Evolutionary conservation across 2,329 filamentous ascomycete species (phyloP).

Genomic region (Rasamsonia emersonii): DNA sequence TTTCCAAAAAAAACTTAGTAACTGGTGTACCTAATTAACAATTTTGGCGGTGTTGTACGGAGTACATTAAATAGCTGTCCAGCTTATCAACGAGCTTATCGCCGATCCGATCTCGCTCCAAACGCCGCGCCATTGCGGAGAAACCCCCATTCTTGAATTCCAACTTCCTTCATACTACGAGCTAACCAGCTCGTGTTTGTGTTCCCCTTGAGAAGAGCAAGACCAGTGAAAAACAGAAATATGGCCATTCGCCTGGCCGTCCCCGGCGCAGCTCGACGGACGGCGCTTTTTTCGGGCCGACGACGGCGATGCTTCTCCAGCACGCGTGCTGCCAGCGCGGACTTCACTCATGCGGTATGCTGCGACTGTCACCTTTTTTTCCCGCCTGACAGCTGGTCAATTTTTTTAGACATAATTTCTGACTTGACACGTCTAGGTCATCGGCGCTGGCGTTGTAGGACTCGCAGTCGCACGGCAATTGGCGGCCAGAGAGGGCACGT

Average conservation of each 20-base stretch:
- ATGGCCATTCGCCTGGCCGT: no score
- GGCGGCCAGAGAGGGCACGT: conserved; percentile 49
- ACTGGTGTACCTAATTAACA: no score
- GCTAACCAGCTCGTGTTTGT: background rate
- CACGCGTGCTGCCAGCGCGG: conserved; percentile 34
- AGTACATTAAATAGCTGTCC: no score
- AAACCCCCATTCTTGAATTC: no score
- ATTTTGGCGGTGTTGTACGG: no score
- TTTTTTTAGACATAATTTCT: background rate
- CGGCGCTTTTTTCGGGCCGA: background rate
- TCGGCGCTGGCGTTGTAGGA: conserved; percentile 68
- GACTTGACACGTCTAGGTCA: conserved; percentile 35
- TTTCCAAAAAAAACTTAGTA: no score
- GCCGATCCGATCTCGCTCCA: no score
- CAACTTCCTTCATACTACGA: background rate
- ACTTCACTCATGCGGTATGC: conserved; percentile 54
- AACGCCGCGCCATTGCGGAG: no score
- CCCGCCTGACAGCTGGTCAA: background rate
- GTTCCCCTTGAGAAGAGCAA: no score
- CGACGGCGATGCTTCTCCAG: conserved; percentile 34
- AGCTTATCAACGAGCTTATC: no score
- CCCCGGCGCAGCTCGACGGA: no score
- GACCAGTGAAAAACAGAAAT: no score
- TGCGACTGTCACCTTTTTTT: conserved; percentile 1
- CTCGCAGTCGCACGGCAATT: conserved; percentile 69